Conservation (phyloP, 208 protist genomes). For the Leishmania gerbilli region DNA sequence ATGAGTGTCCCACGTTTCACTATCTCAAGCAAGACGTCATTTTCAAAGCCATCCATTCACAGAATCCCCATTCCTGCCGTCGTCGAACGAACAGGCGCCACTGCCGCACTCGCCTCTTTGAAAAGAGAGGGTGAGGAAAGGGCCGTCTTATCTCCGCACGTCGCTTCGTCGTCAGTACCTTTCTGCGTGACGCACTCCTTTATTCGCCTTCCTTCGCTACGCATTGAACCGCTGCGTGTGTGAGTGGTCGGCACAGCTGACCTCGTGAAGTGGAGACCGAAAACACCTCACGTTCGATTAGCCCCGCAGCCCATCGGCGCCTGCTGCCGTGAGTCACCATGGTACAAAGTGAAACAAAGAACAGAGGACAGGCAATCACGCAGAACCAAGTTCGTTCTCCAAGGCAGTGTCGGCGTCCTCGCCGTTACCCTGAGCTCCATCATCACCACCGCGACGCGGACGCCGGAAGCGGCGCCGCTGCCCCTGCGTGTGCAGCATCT, state of each 20-base stretch:
- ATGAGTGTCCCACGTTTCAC: not conserved
- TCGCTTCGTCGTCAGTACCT: not conserved
- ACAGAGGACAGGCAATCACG: not conserved
- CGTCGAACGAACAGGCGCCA: not conserved
- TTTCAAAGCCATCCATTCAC: not conserved
- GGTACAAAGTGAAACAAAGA: not conserved
- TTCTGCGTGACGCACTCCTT: not conserved
- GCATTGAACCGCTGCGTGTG: no score
- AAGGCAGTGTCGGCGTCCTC: slow-evolving; percentile 13
- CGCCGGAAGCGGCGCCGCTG: slow-evolving; percentile 61
- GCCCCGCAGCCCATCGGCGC: not conserved
- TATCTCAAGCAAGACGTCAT: not conserved
- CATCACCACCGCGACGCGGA: slow-evolving; percentile 22
- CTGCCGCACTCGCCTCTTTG: not conserved
- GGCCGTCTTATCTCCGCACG: not conserved
- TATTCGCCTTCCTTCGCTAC: not conserved
- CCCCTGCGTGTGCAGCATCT: slow-evolving; percentile 49
- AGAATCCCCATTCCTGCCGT: not conserved
- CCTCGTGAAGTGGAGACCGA: not conserved
- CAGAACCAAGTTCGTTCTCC: not conserved
- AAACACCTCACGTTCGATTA: not conserved
- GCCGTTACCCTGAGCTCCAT: not conserved
- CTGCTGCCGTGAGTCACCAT: not conserved
- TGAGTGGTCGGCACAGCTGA: not conserved
- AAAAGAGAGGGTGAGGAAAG: not conserved